Base-by-base conservation (phyloP, 495 filamentous ascomycete genomes). In the Hyaloscypha hepaticicola region DNA sequence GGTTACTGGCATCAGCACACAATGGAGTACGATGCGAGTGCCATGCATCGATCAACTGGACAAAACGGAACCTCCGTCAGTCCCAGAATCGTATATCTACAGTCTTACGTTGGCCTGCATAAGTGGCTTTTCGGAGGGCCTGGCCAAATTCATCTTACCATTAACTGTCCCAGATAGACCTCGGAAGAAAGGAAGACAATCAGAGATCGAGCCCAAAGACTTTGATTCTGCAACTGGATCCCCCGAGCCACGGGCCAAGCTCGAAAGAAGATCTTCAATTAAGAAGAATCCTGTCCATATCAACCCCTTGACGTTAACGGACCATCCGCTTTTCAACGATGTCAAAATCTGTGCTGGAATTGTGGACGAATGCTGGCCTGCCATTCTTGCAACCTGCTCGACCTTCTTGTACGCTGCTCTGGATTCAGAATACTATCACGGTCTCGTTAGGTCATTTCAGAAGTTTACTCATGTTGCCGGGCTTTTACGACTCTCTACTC, bases 401-500 rank as follows among this genome's bases (percentile, higher is more conserved):
- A 97, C 94, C 0, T 98, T 97, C 75, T 75, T 99, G 26, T 93
- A 93, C 73, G 92, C 96, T 22, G 86, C 92, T 0, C 76, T 99
- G 11, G 95, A 98, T 70, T 88, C 91, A n/a, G 94, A 96, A 48
- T 96, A 93, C 65, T 98, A 96, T 66, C 93, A 96, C 66, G 87
- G 87, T 26, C 82, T 99, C 2, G 93, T 99, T n/a, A 84, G 94
- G 55, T 90, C 93, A 0, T 94, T 98, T 68, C 95, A 99, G 71
- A 96, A 96, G 69, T 89, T 99, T 71, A 89, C 96, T 1, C 95
- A 99, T 72, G 95, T 97, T 8, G 92, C 95, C 24, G 95, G 95
- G 16, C 79, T 99, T 60, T 79, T 99, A 22, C 84, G 90, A 58
- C 83, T 97, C 22, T 79, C 82, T 26, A 97, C 95, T 1, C 91